Conservation (phyloP, 805 yeast species). For the Priceomyces haplophilus region DNA sequence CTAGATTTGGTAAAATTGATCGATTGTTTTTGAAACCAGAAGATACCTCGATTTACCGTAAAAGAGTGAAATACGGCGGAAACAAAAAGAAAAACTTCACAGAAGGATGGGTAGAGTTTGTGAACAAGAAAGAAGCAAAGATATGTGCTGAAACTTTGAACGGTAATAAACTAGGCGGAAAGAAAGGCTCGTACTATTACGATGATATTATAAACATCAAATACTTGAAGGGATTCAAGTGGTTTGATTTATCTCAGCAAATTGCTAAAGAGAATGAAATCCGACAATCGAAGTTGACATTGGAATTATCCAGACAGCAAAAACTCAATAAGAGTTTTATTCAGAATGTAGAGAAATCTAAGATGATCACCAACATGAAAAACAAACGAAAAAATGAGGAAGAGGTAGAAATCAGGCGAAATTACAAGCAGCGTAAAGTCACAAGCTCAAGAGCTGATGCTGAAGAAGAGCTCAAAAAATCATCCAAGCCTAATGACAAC, state of each 20-base stretch:
- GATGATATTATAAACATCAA: slow-evolving; percentile 92
- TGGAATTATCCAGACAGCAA: slow-evolving; percentile 86
- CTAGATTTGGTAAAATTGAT: slow-evolving; percentile 84
- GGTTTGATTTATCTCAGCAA: slow-evolving; percentile 93
- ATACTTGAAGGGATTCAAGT: slow-evolving; percentile 87
- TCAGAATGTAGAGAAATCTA: slow-evolving; percentile 79
- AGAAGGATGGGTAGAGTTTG: slow-evolving; percentile 97
- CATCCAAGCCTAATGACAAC: slow-evolving; percentile 37
- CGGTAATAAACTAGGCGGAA: slow-evolving; percentile 89
- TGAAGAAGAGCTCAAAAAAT: slow-evolving; percentile 40
- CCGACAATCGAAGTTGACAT: slow-evolving; percentile 80
- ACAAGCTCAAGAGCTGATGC: slow-evolving; percentile 68
- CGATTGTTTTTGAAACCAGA: slow-evolving; percentile 87
- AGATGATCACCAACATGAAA: slow-evolving; percentile 69
- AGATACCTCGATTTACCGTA: slow-evolving; percentile 57
- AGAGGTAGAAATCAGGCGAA: slow-evolving; percentile 46
- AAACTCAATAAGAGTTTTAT: slow-evolving; percentile 82
- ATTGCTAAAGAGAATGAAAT: slow-evolving; percentile 86
- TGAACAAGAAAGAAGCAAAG: slow-evolving; percentile 81
- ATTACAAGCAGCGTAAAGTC: slow-evolving; percentile 68
- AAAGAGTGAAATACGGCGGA: slow-evolving; percentile 82
- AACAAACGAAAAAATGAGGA: slow-evolving; percentile 38
- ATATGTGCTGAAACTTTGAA: slow-evolving; percentile 81
- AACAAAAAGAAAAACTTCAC: slow-evolving; percentile 83
- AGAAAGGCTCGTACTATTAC: slow-evolving; percentile 83